Evolutionary conservation across 371 early-diverging fungal genomes (phyloP), one percentile per base, ranked within the genome.

Genomic region (Coemansia sp.): DNA sequence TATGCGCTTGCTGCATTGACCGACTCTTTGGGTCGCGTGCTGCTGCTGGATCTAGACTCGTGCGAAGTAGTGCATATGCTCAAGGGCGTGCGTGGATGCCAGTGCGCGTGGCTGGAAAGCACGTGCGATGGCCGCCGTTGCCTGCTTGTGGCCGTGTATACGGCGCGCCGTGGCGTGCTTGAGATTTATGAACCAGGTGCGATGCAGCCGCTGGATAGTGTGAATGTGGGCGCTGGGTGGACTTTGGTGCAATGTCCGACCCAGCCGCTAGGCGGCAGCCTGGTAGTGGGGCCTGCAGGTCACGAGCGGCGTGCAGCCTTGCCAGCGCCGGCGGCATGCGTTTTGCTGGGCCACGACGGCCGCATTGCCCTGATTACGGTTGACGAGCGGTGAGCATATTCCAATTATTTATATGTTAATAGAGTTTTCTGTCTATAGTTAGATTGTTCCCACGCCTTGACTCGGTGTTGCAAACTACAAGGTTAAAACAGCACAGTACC

Each of bases 101-200:
- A 80, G 59, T 81, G 81, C 45, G 80, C 70, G 5, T 80, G 80
- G 80, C 52, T 79, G 20, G 79, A 80, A 42, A 49, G 30, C n/a
- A 52, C 59, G 13, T n/a, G n/a, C n/a, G 16, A 52, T 30, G 8
- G 41, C 10, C 31, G 1, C 10, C 58, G 42, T 20, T 20, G 60
- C 14, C 36, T 69, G 48, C 62, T 55, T 51, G 58, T 73, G n/a
- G 74, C 64, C 7, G 62, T 68, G 3, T 73, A 68, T 52, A 62
- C 65, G 2, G 55, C 58, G 4, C 26, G 53, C 16, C 60, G 74
- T 4, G 74, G 74, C 8, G 55, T 50, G 14, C 43, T 73, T 3
- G 74, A 73, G 39, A 50, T 65, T 3, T 69, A 61, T 26, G 65
- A 54, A 55, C 54, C 68, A 4, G 69, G 62, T 1, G 30, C 54